A percentile compares a stretch with the other conserved stretches of the same genome.
phyloP scores from a whole-genome alignment of 768 basidiomycete genomes.

The Cystofilobasidium bisporidii region DNA sequence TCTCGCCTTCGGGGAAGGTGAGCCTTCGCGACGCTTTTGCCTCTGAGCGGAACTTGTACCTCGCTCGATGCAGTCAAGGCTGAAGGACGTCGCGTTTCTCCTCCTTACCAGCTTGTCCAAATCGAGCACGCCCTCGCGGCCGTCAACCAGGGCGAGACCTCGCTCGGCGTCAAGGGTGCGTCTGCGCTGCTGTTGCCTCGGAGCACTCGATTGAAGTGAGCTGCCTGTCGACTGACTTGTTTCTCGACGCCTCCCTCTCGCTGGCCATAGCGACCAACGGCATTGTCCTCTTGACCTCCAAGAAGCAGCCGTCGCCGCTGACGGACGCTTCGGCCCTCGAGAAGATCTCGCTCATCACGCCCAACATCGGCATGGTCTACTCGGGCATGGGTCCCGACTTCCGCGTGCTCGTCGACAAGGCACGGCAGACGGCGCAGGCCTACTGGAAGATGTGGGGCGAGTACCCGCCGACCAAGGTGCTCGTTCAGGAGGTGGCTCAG shows the following conservation, averaged over 20 bases:
- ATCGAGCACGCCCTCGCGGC: conserved; percentile 99
- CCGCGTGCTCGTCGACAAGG: conserved; percentile 82
- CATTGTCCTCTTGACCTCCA: conserved; percentile 98
- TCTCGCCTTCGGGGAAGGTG: conserved; percentile 88
- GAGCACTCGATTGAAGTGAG: too few species aligned
- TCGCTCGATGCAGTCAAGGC: too few species aligned
- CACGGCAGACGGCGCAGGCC: conserved; percentile 92
- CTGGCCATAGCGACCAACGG: conserved; percentile 75
- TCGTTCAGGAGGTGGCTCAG: conserved; percentile 94
- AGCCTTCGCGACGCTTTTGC: not conserved
- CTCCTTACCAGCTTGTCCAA: conserved; percentile 62
- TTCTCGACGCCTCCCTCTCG: not conserved
- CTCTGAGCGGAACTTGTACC: too few species aligned
- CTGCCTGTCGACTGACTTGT: not conserved
- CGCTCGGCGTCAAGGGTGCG: conserved; percentile 94
- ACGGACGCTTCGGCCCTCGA: conserved; percentile 98
- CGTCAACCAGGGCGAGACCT: conserved; percentile 88
- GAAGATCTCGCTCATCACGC: conserved; percentile 92
- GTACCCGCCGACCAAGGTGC: conserved; percentile 89
- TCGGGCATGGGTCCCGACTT: conserved; percentile 99
- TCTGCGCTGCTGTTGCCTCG: too few species aligned
- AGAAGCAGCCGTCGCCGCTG: conserved; percentile 94
- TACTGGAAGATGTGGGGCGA: conserved; percentile 99
- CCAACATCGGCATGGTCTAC: conserved; percentile 98
- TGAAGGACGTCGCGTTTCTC: too few species aligned